Evolutionary conservation across 2,329 filamentous ascomycete genomes (phyloP).

Genomic region (Cryphonectria radicalis): DNA sequence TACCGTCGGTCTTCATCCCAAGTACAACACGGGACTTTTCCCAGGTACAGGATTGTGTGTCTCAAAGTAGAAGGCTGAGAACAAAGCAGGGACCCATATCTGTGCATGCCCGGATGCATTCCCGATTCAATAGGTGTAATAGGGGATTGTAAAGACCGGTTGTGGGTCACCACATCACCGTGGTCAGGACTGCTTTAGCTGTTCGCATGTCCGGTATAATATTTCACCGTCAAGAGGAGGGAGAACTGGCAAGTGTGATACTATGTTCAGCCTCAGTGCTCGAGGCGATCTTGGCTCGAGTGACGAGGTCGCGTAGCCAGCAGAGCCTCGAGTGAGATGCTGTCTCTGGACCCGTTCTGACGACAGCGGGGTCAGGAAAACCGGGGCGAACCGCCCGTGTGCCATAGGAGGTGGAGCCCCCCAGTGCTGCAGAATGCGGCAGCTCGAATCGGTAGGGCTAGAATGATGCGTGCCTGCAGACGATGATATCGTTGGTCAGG

Average conservation of each 20-base stretch:
- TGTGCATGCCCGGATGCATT: neutral
- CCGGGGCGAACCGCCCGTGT: conserved; percentile 7
- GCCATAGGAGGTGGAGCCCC: conserved; percentile 15
- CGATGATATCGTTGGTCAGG: conserved; percentile 8
- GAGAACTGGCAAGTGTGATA: neutral
- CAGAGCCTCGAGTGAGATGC: conserved; percentile 11
- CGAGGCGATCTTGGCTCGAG: neutral
- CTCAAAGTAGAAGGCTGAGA: neutral
- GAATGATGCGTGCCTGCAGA: conserved; percentile 8
- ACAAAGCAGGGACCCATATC: neutral
- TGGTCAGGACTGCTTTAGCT: neutral
- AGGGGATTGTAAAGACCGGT: neutral
- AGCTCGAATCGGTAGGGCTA: conserved; percentile 12
- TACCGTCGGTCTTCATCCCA: neutral
- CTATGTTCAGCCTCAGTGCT: neutral
- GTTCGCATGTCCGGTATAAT: neutral
- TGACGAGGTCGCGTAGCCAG: neutral
- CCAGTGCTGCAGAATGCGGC: conserved; percentile 12
- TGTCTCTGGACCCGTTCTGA: conserved; percentile 22
- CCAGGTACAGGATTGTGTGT: neutral
- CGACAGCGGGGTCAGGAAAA: conserved; percentile 26
- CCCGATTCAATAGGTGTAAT: neutral
- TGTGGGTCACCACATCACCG: neutral
- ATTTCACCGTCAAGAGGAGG: neutral
- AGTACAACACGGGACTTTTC: neutral